Evolutionary conservation across 2,329 filamentous ascomycete species (phyloP), one percentile per base, ranked within the genome.

Genomic region (Dactylellina sp.): DNA sequence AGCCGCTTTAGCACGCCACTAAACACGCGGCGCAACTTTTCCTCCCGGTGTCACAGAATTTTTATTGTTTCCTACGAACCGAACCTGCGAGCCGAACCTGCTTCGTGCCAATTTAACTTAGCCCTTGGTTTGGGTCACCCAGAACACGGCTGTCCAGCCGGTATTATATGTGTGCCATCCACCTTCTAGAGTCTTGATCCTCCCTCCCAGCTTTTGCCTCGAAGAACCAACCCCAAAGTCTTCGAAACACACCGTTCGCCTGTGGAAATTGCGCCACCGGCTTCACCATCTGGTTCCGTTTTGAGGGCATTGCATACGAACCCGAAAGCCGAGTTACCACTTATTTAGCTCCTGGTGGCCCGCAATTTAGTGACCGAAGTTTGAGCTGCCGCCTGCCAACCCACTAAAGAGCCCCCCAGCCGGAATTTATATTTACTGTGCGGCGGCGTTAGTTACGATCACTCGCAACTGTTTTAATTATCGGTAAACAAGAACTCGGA

Each of bases 221-320:
- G 46, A 59, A 71, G 60, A 59, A 32, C 22, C 47, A 53, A 57
- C 22, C 59, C 52, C 60, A 18, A 71, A 64, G 53, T 52, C 66
- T 64, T 52, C 55, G 49, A 53, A 71, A 71, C 53, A 44, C 66
- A 64, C 66, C 66, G 66, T 64, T 64, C 66, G 66, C 59, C 66
- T 71, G 66, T 64, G 66, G 66, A 71, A 71, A 71, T 71, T 71
- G 60, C 66, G 59, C 66, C 66, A 71, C 66, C 57, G 65, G 65
- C 65, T 62, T 71, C 55, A 71, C 49, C 4, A 40, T 35, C 60
- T 35, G 59, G 66, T 59, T 71, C 66, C 59, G 66, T 60, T 71
- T 71, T 44, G 66, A 71, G 66, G 52, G 60, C 59, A 64, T 64
- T 71, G 55, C 60, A 71, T 64, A 59, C 60, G 57, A 63, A 56